phyloP scores from a whole-genome alignment of 441 rosid species.

The Corymbia citriodora region DNA sequence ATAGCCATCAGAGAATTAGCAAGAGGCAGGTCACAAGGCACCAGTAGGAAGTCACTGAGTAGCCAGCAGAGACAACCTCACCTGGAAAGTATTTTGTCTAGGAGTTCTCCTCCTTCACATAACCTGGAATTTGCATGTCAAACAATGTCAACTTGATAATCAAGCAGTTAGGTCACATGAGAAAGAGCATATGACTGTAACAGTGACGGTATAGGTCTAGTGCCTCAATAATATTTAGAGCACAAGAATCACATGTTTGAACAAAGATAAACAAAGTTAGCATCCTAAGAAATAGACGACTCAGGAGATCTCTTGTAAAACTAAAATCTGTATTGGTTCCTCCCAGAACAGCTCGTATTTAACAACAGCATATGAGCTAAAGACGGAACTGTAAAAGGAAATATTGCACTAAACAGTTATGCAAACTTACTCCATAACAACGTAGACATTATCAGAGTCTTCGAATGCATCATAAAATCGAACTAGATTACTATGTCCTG shows the following conservation, averaged over 20 bases:
- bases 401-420: background rate
- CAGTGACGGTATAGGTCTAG: background rate
- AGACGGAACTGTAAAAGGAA: background rate
- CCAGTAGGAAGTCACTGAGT: slow-evolving; percentile 4
- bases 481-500: slow-evolving; percentile 59
- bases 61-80: background rate
- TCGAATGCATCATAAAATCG: slow-evolving; percentile 64
- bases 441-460: slow-evolving; percentile 53
- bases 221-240: background rate
- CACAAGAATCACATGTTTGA: background rate
- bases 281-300: background rate
- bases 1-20: slow-evolving; percentile 17
- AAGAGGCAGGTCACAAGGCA: background rate
- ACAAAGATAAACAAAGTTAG: background rate
- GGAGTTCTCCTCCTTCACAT: slow-evolving; percentile 98
- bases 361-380: background rate
- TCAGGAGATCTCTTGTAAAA: background rate
- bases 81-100: slow-evolving; percentile 95
- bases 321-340: background rate
- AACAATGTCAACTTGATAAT: background rate
- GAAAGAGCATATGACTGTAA: background rate
- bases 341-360: background rate
- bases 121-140: slow-evolving; percentile 51
- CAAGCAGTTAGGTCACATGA: background rate
- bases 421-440: slow-evolving; percentile 64